Conservation (phyloP, 78 protist species). For the Kipferlia bialata region DNA sequence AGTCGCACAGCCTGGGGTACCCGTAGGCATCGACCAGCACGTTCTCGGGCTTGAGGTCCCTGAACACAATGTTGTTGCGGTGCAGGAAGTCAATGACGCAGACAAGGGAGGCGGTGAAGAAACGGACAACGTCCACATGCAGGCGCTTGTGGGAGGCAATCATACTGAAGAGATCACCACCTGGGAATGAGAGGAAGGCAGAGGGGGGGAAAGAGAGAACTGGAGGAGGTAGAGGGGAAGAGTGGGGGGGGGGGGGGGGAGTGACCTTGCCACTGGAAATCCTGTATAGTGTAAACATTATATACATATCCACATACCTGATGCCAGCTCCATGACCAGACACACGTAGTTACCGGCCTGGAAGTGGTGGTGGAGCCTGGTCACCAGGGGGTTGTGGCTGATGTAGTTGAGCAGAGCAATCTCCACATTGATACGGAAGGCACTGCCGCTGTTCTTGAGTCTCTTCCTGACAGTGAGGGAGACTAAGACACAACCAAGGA, state of each 20-base stretch:
- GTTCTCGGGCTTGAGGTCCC: slow-evolving; percentile 21
- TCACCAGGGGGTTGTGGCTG: neutral
- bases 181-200: too few relatives aligned
- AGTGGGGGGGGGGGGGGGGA: too few relatives aligned
- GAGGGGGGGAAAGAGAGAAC: too few relatives aligned
- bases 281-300: too few relatives aligned
- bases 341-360: neutral
- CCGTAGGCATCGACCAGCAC: slow-evolving; percentile 10
- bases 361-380: neutral
- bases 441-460: neutral
- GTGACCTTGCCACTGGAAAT: too few relatives aligned
- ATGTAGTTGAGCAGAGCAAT: neutral
- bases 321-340: neutral
- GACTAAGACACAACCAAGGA: too few relatives aligned
- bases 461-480: neutral
- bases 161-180: neutral
- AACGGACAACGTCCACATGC: neutral
- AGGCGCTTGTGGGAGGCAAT: neutral
- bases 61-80: neutral
- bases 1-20: slow-evolving; percentile 18
- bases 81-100: neutral
- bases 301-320: too few relatives aligned
- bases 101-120: too few relatives aligned
- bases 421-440: slow-evolving; percentile 2
- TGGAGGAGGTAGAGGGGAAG: too few relatives aligned